Evolutionary conservation across 2,329 filamentous ascomycete genomes (phyloP).

Genomic region (Penicillium corylophilum): DNA sequence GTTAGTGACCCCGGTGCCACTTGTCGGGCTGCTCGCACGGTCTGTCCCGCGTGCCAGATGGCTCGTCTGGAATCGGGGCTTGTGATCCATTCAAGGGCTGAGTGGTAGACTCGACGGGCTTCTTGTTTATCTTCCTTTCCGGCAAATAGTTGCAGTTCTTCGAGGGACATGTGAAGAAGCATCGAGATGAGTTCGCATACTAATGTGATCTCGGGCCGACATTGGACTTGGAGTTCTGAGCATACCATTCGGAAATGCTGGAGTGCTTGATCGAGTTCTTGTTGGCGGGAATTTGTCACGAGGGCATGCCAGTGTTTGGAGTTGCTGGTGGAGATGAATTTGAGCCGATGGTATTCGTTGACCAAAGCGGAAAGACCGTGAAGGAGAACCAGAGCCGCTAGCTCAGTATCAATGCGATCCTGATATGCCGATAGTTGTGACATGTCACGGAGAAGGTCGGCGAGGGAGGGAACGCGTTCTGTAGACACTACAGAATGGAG

Average conservation of each 20-base stretch:
- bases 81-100: slow-evolving; percentile 39
- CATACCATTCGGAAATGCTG: slow-evolving; percentile 48
- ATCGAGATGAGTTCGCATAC: slow-evolving; percentile 35
- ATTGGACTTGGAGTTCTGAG: slow-evolving; percentile 16
- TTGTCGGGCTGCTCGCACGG: slow-evolving; percentile 59
- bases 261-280: slow-evolving; percentile 62
- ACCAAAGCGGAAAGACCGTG: slow-evolving; percentile 66
- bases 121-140: slow-evolving; percentile 45
- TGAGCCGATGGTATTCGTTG: slow-evolving; percentile 59
- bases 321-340: slow-evolving; percentile 47
- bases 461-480: slow-evolving; percentile 37
- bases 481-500: slow-evolving; percentile 49
- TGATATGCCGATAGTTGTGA: slow-evolving; percentile 52
- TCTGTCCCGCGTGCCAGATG: slow-evolving; percentile 67
- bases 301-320: slow-evolving; percentile 43
- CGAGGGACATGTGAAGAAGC: slow-evolving; percentile 44
- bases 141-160: slow-evolving; percentile 45
- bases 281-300: slow-evolving; percentile 56
- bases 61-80: slow-evolving; percentile 41
- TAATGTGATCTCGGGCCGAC: slow-evolving; percentile 30
- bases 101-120: slow-evolving; percentile 35
- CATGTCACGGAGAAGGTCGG: slow-evolving; percentile 58
- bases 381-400: slow-evolving; percentile 60
- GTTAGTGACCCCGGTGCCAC: slow-evolving; percentile 57
- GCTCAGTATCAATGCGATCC: slow-evolving; percentile 55